Base-by-base conservation (phyloP, 2,329 filamentous ascomycete species). In the Pseudocercospora musae region DNA sequence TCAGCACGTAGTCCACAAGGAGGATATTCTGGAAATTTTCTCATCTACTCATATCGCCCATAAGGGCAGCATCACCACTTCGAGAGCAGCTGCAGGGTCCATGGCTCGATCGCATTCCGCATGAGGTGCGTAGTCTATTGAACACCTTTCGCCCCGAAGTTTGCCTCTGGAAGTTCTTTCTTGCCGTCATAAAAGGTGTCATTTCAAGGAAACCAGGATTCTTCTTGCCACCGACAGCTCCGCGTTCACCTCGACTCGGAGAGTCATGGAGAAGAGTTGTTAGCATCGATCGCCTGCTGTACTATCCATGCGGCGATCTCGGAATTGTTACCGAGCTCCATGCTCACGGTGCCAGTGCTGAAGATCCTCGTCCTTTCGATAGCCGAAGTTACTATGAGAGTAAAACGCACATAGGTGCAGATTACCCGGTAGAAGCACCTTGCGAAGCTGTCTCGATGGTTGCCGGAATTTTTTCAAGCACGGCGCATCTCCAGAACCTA, bases 31-130 rank as follows among this genome's bases (percentile, higher is more conserved):
- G 25, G 25, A 3, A 3, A 27, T 3, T 27, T 3, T 7, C 25
- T 27, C 25, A 3, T 7, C 25, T 3, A 7, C 25, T 27, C 7
- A 7, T 27, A 27, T 27, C 25, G 25, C 7, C 7, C 25, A 90
- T 89, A 95, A 92, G 0, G 91, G 90, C 20, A 94, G 77, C 91
- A 95, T 94, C 3, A 93, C 89, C 0, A 90, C 90, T 33, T 86
- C 84, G 9, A 95, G 77, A 0, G 91, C 91, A 20, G 81, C 82
- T 0, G 81, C 84, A 0, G 91, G 90, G 68, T 95, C 89, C 46
- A 72, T 70, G 2, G 0, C 74, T 25, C 58, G 63, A 27, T 60
- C 53, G 3, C 91, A 90, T 15, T 92, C 84, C 0, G 78, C 81
- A 74, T 94, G 90, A 6, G 94, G 79, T 0, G 90, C 90, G 91